A percentile compares a stretch with the other conserved stretches of the same genome.
These are phyloP conservation scores for Orbilia blumenaviensis DNA, from an alignment of 2,329 filamentous ascomycete genomes.

Conservation along the genomic window DNA sequence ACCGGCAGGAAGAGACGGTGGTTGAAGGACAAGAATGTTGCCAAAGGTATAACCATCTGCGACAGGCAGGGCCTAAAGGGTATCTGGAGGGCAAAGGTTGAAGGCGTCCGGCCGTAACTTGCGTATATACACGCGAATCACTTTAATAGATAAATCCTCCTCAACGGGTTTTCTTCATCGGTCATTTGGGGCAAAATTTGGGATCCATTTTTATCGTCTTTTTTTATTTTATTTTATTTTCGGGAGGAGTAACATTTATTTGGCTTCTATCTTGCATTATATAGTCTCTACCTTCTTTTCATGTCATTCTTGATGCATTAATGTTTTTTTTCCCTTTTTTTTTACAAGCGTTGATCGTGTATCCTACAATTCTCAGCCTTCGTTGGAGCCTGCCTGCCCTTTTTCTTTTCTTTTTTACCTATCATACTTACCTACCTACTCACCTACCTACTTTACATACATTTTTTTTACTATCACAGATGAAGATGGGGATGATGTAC, in stretches of 20 bases:
- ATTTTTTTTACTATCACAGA: no score
- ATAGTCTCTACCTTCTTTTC: neutral
- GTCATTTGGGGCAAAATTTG: no score
- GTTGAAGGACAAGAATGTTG: conserved; percentile 49
- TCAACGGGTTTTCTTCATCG: no score
- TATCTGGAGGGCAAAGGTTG: conserved; percentile 47
- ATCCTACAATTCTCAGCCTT: conserved; percentile 35
- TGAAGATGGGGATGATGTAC: neutral
- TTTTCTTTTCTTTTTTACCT: neutral
- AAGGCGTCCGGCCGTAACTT: conserved; percentile 26
- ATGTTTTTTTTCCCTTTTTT: neutral
- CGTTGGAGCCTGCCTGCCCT: neutral
- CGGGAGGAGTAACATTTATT: conserved; percentile 28
- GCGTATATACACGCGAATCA: no score
- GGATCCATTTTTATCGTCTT: no score
- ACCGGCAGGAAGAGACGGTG: conserved; percentile 47
- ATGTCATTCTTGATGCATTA: no score
- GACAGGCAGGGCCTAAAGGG: conserved; percentile 49
- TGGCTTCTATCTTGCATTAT: neutral
- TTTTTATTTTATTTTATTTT: no score
- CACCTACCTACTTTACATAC: neutral
- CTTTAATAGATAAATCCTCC: no score
- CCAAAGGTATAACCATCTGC: conserved; percentile 40
- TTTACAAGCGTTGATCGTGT: conserved; percentile 50
- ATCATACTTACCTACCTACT: neutral